These are phyloP conservation scores for Sphenostylis stenocarpa DNA, from an alignment of 306 rosid genomes.

Conservation along the genomic window DNA sequence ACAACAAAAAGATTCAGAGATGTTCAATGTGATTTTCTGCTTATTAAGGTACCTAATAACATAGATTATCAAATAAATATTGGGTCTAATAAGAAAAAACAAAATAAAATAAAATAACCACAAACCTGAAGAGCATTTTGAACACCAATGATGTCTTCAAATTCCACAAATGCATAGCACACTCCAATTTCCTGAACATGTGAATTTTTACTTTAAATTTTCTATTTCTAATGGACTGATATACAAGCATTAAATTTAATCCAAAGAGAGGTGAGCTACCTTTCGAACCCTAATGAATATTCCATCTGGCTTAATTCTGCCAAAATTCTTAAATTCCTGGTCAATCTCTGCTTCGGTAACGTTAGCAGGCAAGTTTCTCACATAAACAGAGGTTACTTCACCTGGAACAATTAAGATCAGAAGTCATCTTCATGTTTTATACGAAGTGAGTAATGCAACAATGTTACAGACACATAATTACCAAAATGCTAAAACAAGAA, in stretches of 20 bases:
- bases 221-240: neutral
- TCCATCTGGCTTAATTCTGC: slow-evolving; percentile 80
- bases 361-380: slow-evolving; percentile 79
- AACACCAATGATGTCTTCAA: slow-evolving; percentile 79
- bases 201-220: slow-evolving; percentile 32
- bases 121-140: slow-evolving; percentile 88
- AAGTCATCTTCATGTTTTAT: slow-evolving; percentile 29
- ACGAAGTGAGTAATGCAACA: neutral
- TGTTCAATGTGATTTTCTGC: neutral
- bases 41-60: neutral
- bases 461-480: too few species aligned
- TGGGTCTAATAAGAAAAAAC: neutral
- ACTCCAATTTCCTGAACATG: slow-evolving; percentile 87
- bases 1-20: neutral
- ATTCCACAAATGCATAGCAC: slow-evolving; percentile 96
- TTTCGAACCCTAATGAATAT: slow-evolving; percentile 80
- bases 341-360: slow-evolving; percentile 83
- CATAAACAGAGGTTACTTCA: slow-evolving; percentile 90
- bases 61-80: neutral
- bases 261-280: slow-evolving; percentile 44
- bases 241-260: neutral
- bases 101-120: neutral
- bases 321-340: slow-evolving; percentile 74
- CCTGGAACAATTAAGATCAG: slow-evolving; percentile 48
- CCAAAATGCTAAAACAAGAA: neutral